Base-by-base conservation (phyloP, 2,329 filamentous ascomycete species). In the Lachnellula suecica region DNA sequence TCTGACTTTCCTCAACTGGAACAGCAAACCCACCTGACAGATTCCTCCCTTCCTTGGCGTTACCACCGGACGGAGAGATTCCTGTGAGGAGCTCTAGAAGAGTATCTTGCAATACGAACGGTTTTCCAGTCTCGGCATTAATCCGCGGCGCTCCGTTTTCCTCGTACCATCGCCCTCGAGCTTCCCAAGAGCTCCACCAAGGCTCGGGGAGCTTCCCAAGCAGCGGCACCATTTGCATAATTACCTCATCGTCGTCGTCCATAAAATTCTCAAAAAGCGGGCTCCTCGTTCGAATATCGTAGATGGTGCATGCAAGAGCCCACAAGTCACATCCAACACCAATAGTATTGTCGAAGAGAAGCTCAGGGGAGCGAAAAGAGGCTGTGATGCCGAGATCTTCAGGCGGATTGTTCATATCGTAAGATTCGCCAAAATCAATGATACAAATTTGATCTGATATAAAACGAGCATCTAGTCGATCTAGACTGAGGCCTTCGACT, bases 381-480 rank as follows among this genome's bases (percentile, higher is more conserved):
- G 50, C 44, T 52, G 45, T 37, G 15, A 48, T 52, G 23, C 44
- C 45, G 31, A 52, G 38, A 44, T 48, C 50, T 38, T 37, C 9
- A 29, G 45, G 50, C 31, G 44, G 50, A 23, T 17, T 45, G 31
- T 38, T 8, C 37, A 44, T 44, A 48, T 52, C 25, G 41, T 48
- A 52, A 25, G 50, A 52, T 48, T 52, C 50, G 38, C 50, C 50
- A 17, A 54, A 54, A 27, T 54, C 52, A n/a, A 51, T 48, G 37
- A 51, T 47, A 40, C 27, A 51, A 19, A 47, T 29, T 44, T 48
- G 47, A 44, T 47, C 43, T 51, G 52, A 47, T 27, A 48, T 40
- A 15, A 51, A 51, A 25, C 47, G 47, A 51, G 47, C 35, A 34
- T 47, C 37, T 7, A 54, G 43, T 44, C 3, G 47, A 27, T 54